Percentiles rank a stretch among this genome's conserved stretches.
These are phyloP conservation scores for Nicotiana otophora DNA, from an alignment of 257 asterid species.

Conservation along the genomic window DNA sequence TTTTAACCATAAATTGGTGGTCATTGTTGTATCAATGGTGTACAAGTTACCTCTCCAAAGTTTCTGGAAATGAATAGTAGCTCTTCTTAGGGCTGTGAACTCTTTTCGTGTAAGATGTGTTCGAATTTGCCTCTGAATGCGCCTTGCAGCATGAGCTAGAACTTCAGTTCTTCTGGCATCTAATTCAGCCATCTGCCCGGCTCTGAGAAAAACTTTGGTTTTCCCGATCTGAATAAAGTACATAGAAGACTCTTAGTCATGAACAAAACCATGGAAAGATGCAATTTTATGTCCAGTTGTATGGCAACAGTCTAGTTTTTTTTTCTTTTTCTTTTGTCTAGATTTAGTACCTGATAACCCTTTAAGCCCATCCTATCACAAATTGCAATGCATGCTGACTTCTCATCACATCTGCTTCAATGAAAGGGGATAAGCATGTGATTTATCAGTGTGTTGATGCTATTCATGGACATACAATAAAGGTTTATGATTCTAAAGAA, in stretches of 20 bases:
- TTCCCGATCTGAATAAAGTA: constrained; percentile 67
- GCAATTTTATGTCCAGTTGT: constrained; percentile 2
- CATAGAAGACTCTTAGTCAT: background rate
- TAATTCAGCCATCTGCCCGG: constrained; percentile 97
- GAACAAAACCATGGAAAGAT: constrained; percentile 7
- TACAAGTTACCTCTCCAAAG: constrained; percentile 74
- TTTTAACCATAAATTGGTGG: background rate
- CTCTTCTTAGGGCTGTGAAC: constrained; percentile 55
- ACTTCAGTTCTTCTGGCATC: constrained; percentile 92
- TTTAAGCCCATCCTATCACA: constrained; percentile 77
- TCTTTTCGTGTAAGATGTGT: constrained; percentile 73
- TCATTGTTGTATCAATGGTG: background rate
- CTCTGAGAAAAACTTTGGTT: constrained; percentile 89
- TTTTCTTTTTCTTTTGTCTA: background rate
- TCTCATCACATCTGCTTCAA: constrained; percentile 66
- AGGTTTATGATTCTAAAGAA: background rate
- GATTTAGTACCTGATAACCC: constrained; percentile 70
- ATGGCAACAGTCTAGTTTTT: background rate
- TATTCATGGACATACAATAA: background rate
- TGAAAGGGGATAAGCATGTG: constrained; percentile 1
- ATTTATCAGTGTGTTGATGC: background rate
- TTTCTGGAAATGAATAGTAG: constrained; percentile 61
- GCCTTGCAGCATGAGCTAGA: constrained; percentile 67
- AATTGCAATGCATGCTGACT: constrained; percentile 67
- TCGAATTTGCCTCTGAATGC: constrained; percentile 82